Evolutionary conservation across 2,329 filamentous ascomycete species (phyloP).

Genomic region (Sporothrix brunneoviolacea): DNA sequence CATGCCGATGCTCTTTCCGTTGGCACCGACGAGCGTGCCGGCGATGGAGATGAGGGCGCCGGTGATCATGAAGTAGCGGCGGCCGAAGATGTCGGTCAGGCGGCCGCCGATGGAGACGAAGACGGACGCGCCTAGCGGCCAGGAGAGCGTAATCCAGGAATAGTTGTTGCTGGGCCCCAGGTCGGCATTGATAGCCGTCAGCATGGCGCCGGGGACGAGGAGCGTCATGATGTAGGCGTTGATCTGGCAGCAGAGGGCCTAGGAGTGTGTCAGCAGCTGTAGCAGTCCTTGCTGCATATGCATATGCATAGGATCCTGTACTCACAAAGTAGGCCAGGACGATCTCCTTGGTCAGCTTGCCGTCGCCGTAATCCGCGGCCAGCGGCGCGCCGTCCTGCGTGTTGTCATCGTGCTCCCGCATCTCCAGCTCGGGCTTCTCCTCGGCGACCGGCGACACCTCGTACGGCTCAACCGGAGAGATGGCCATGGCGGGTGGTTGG

Average conservation of each 20-base stretch:
- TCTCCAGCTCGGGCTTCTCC: slow-evolving; percentile 1
- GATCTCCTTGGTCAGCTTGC: slow-evolving; percentile 13
- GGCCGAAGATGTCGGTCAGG: slow-evolving; percentile 14
- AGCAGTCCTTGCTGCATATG: too few relatives aligned
- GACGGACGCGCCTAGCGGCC: slow-evolving; percentile 23
- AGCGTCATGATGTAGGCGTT: slow-evolving; percentile 23
- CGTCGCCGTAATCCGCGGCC: not conserved
- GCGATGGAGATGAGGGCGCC: slow-evolving; percentile 11
- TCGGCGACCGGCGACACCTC: not conserved
- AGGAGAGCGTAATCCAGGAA: slow-evolving; percentile 29
- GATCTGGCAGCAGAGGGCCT: slow-evolving; percentile 17
- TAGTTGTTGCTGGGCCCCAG: slow-evolving; percentile 28
- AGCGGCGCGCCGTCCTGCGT: not conserved
- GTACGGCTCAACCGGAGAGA: not conserved
- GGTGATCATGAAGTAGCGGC: slow-evolving; percentile 13
- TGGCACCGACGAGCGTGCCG: slow-evolving; percentile 12
- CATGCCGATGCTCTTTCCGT: slow-evolving; percentile 10
- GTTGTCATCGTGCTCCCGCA: not conserved
- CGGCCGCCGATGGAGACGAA: slow-evolving; percentile 19
- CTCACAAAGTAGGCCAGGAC: slow-evolving; percentile 10
- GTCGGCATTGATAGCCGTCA: slow-evolving; percentile 29
- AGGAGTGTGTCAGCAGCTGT: not conserved
- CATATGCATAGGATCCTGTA: not conserved
- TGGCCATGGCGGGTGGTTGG: not conserved
- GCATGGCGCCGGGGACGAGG: slow-evolving; percentile 24